These are phyloP conservation scores for Podaxis sp. DNA, from an alignment of 768 basidiomycete species.

Conservation along the genomic window DNA sequence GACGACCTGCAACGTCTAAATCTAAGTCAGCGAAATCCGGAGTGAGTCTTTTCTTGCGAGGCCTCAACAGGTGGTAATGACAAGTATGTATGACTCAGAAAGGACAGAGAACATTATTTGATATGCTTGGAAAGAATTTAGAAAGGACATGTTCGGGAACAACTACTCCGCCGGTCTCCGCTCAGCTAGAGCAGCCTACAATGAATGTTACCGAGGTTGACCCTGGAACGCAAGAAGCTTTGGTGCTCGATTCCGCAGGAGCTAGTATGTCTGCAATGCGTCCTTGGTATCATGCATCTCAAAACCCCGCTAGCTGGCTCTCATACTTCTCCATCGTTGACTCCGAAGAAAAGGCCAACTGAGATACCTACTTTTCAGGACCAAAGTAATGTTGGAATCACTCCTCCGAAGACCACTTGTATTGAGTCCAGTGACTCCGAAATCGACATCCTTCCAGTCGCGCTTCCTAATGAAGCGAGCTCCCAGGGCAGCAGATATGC, in stretches of 20 bases:
- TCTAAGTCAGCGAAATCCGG: slow-evolving; percentile 9
- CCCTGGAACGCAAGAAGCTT: background rate
- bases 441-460: background rate
- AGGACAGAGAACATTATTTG: slow-evolving; percentile 43
- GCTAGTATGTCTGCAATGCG: background rate
- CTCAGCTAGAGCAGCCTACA: background rate
- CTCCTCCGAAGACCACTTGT: background rate
- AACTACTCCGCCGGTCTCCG: background rate
- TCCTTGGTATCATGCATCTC: background rate
- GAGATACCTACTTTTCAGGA: background rate
- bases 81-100: slow-evolving; percentile 14
- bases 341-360: background rate
- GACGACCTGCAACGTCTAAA: background rate
- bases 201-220: background rate
- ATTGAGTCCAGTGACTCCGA: slow-evolving; percentile 5
- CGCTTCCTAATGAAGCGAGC: background rate
- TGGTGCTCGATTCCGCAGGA: background rate
- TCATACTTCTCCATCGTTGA: background rate
- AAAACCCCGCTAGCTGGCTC: background rate
- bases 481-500: slow-evolving; percentile 33
- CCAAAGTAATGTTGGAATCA: background rate
- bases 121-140: slow-evolving; percentile 31
- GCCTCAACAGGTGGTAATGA: background rate
- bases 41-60: background rate
- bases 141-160: background rate